phyloP scores from a whole-genome alignment of 2,329 filamentous ascomycete species.

The Tricladium varicosporioides region DNA sequence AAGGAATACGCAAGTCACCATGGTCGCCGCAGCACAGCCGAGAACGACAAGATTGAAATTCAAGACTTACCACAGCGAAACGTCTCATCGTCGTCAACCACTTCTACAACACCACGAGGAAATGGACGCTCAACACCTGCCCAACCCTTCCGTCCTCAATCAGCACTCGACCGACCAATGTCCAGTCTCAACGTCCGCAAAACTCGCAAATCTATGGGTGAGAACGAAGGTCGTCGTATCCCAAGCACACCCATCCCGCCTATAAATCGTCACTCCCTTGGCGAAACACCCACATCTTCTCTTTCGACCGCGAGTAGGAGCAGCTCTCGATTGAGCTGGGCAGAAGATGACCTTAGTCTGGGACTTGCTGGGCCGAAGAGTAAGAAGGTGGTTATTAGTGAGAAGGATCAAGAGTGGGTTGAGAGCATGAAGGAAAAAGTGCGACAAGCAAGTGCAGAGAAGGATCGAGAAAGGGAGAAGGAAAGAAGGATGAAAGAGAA shows the following conservation, averaged over 20 bases:
- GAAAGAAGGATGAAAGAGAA: conserved; percentile 8
- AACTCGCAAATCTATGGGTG: conserved; percentile 26
- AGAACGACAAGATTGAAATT: conserved; percentile 56
- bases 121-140: conserved; percentile 42
- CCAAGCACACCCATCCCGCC: conserved; percentile 27
- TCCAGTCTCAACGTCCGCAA: conserved; percentile 31
- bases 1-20: conserved; percentile 93
- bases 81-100: conserved; percentile 21
- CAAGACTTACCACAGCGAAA: conserved; percentile 47
- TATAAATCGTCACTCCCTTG: conserved; percentile 6
- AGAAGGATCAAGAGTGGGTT: conserved; percentile 76
- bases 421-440: conserved; percentile 81
- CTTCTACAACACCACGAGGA: conserved; percentile 22
- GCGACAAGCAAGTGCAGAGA: conserved; percentile 64
- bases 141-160: conserved; percentile 21
- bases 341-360: conserved; percentile 57
- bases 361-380: conserved; percentile 70
- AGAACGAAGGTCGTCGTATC: conserved; percentile 10
- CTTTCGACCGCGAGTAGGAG: conserved; percentile 11
- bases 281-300: conserved; percentile 17
- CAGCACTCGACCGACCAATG: conserved; percentile 25
- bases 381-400: conserved; percentile 64
- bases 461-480: conserved; percentile 35
- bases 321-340: conserved; percentile 52
- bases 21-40: conserved; percentile 57